Percentiles rank a stretch among this genome's conserved stretches.
Conservation (phyloP, 169 alveolate genomes). For the Eimeria sp. region DNA sequence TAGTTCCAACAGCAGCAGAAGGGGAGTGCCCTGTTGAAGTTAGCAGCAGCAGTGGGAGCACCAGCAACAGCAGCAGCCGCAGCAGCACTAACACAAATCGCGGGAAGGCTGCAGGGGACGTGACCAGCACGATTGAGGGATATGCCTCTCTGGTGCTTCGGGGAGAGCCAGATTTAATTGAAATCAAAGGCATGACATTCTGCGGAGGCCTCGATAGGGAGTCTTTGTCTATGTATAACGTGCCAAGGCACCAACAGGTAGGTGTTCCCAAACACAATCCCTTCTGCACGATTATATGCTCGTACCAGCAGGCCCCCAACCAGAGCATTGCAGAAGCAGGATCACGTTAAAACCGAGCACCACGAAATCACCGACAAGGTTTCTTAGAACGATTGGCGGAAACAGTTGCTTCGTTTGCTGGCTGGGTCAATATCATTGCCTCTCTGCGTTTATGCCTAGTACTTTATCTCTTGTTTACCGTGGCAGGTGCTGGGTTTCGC, state of each 20-base stretch:
- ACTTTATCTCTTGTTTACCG: not conserved
- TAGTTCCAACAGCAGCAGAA: not conserved
- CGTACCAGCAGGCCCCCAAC: not conserved
- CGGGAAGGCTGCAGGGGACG: not conserved
- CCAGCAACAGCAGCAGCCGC: not conserved
- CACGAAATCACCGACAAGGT: too few species aligned
- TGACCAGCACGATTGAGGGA: constrained; percentile 76
- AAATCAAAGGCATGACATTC: constrained; percentile 94
- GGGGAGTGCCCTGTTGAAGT: not conserved
- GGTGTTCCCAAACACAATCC: constrained; percentile 21
- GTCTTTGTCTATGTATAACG: constrained; percentile 20
- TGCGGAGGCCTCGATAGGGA: constrained; percentile 95
- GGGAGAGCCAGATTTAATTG: constrained; percentile 93
- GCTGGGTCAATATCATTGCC: too few species aligned
- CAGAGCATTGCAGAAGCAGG: not conserved
- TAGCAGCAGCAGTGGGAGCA: not conserved
- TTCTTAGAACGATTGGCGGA: too few species aligned
- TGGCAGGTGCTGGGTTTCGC: constrained; percentile 56
- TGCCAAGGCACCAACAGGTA: constrained; percentile 53
- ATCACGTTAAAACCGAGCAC: too few species aligned
- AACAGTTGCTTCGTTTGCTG: too few species aligned
- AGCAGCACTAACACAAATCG: not conserved
- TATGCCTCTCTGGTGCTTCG: constrained; percentile 89
- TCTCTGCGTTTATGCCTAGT: not conserved
- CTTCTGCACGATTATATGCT: not conserved